Evolutionary conservation across 2,329 filamentous ascomycete species (phyloP).

Genomic region (Macrophomina pseudophaseolina): DNA sequence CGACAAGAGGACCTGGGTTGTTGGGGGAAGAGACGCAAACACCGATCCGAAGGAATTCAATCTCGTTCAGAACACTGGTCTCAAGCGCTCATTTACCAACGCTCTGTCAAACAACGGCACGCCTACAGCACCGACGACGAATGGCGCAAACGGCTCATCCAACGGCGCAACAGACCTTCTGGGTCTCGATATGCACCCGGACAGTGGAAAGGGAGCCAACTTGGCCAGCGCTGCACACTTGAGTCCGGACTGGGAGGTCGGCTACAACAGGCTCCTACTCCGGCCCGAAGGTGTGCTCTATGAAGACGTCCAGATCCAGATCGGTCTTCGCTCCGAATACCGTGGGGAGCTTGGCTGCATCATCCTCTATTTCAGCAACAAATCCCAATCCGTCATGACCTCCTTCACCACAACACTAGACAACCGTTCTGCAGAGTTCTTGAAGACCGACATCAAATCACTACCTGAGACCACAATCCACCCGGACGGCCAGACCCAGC

Average conservation of each 20-base stretch:
- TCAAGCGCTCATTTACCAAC: constrained; percentile 83
- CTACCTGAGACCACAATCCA: constrained; percentile 82
- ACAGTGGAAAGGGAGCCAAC: constrained; percentile 68
- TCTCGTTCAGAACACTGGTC: constrained; percentile 77
- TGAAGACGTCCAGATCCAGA: constrained; percentile 91
- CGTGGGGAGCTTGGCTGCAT: constrained; percentile 93
- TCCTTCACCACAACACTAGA: constrained; percentile 96
- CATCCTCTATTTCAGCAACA: constrained; percentile 96
- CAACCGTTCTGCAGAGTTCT: constrained; percentile 66
- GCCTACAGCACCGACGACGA: constrained; percentile 35
- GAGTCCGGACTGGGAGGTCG: constrained; percentile 91
- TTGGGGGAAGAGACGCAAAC: constrained; percentile 96
- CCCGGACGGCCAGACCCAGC: constrained; percentile 79
- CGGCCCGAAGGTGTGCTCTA: constrained; percentile 86
- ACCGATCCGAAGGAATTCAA: constrained; percentile 77
- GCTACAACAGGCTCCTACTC: constrained; percentile 83
- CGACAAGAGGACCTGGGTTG: constrained; percentile 95
- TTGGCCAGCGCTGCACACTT: constrained; percentile 90
- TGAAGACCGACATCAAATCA: constrained; percentile 87
- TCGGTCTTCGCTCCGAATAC: constrained; percentile 92
- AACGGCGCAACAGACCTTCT: constrained; percentile 69
- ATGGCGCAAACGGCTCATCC: constrained; percentile 55
- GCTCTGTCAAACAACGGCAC: constrained; percentile 47
- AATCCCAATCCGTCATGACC: constrained; percentile 80
- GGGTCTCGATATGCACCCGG: constrained; percentile 77